Evolutionary conservation across 1,284 basidiomycete genomes (phyloP).

Genomic region (Amylostereum chailletii): DNA sequence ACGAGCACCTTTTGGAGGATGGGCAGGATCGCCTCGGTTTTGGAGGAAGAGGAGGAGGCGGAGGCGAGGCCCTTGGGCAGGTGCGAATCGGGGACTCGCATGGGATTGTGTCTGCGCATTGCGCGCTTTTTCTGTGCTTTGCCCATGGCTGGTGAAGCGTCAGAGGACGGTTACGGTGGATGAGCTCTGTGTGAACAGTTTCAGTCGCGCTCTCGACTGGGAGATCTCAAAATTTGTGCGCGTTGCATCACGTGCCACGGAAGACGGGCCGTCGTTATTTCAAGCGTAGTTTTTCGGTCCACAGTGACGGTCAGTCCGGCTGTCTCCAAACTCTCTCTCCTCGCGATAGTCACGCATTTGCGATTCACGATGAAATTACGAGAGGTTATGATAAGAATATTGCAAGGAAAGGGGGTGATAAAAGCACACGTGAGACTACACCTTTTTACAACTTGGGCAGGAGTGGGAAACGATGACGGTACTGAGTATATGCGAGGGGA

Average conservation of each 20-base stretch:
- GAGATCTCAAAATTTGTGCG: background rate
- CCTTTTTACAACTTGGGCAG: too few species aligned
- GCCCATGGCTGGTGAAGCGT: constrained; percentile 47
- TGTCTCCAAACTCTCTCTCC: too few species aligned
- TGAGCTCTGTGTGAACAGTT: background rate
- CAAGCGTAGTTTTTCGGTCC: background rate
- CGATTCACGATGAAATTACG: too few species aligned
- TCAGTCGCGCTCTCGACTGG: background rate
- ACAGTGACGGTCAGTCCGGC: background rate
- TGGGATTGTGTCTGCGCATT: constrained; percentile 81
- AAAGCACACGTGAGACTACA: too few species aligned
- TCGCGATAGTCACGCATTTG: too few species aligned
- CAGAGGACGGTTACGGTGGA: too few species aligned
- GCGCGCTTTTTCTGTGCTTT: constrained; percentile 80
- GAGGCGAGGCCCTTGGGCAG: constrained; percentile 70
- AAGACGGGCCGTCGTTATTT: background rate
- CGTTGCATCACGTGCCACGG: background rate
- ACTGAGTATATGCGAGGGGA: too few species aligned
- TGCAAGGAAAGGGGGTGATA: too few species aligned
- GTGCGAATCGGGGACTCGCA: constrained; percentile 87
- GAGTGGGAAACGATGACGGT: too few species aligned
- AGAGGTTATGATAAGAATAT: too few species aligned
- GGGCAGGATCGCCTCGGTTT: constrained; percentile 72
- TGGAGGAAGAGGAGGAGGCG: constrained; percentile 62
- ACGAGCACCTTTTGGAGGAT: constrained; percentile 75